Evolutionary conservation across 805 yeast species (phyloP), one percentile per base, ranked within the genome.

Genomic region (Tetrapisispora phaffii): DNA sequence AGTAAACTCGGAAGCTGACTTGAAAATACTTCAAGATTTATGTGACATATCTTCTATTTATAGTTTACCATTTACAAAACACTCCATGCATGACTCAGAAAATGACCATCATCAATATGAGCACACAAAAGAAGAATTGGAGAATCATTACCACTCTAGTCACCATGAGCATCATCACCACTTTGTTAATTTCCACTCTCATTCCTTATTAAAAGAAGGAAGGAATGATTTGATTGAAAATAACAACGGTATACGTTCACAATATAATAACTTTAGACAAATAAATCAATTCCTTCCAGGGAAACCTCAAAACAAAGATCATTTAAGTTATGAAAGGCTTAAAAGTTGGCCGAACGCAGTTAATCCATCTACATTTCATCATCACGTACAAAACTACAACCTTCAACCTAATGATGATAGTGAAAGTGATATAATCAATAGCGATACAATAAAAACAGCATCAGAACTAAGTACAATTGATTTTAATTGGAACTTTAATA

Each of bases 401-500:
- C 12, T n/a, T 28, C 31, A 10, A 9, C 6, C n/a, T 22, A 13
- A 31, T 17, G 26, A 29, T 7, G 12, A 31, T 42, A 26, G 17
- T 36, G 16, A n/a, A 7, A 32, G n/a, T 17, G 34, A 9, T 17
- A 32, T 32, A 2, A 13, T 15, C 12, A 10, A 15, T 6, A 15
- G 5, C 10, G 6, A 19, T 8, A 16, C 24, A 6, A 3, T 21
- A n/a, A 17, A 22, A 22, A 22, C 24, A 6, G 40, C 29, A 19
- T 28, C n/a, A 7, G 28, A 32, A 17, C 10, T 37, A 23, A 55
- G 50, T 41, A 56, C 56, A 2, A 60, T 72, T 63, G 39, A 72
- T 67, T 58, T 74, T 65, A 59, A 77, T 65, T 57, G 74, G 79
- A 23, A 61, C 57, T 60, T 59, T 41, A 56, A 58, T 34, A 48